These are phyloP conservation scores for Tephrocybe sp. DNA, from an alignment of 768 basidiomycete species.

Conservation along the genomic window DNA sequence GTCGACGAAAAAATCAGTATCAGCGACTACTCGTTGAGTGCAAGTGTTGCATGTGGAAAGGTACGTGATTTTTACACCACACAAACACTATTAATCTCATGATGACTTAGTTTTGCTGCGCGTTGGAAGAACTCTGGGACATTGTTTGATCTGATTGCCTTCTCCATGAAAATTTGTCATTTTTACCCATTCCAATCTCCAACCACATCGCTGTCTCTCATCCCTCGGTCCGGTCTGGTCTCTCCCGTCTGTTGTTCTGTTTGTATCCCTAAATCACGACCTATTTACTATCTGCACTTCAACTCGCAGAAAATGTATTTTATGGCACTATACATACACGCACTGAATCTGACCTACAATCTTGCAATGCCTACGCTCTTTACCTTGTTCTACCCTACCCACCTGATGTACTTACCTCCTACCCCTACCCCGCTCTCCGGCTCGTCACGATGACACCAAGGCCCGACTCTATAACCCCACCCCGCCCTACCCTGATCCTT, in stretches of 20 bases:
- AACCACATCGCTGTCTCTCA: background rate
- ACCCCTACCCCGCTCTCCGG: background rate
- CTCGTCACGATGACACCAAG: slow-evolving; percentile 4
- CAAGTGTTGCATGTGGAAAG: slow-evolving; percentile 96
- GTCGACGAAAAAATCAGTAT: slow-evolving; percentile 98
- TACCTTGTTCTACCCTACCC: slow-evolving; percentile 7
- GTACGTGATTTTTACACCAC: slow-evolving; percentile 42
- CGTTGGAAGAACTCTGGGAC: slow-evolving; percentile 94
- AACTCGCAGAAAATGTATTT: slow-evolving; percentile 40
- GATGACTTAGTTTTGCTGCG: slow-evolving; percentile 76
- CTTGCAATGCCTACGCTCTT: slow-evolving; percentile 10
- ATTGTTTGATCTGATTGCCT: slow-evolving; percentile 57
- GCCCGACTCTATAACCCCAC: background rate
- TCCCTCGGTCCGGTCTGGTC: background rate
- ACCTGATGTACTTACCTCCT: slow-evolving; percentile 8
- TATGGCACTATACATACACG: slow-evolving; percentile 14
- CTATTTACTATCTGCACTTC: slow-evolving; percentile 44
- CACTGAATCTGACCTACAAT: slow-evolving; percentile 1
- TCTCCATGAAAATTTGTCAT: slow-evolving; percentile 5
- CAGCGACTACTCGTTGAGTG: slow-evolving; percentile 90
- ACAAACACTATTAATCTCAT: background rate
- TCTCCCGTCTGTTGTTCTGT: slow-evolving; percentile 13
- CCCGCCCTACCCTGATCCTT: slow-evolving; percentile 1
- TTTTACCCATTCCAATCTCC: too few relatives aligned
- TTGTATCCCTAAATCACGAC: slow-evolving; percentile 24